A percentile compares a stretch with the other conserved stretches of the same genome.
phyloP scores from a whole-genome alignment of 2,329 filamentous ascomycete genomes.

The Setomelanomma holmii region DNA sequence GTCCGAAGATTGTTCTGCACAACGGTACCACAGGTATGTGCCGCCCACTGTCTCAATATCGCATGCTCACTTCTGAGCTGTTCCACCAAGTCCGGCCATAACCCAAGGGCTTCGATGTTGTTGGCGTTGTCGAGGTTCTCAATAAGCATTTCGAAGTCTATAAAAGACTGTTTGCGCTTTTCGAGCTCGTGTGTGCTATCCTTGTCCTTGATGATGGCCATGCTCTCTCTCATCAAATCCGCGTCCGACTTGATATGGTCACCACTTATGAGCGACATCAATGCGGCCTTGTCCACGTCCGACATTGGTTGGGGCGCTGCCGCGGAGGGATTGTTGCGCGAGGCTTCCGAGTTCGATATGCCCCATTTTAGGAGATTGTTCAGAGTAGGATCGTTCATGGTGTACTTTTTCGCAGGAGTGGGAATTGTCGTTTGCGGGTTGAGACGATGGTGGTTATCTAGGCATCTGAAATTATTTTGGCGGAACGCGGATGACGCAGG shows the following conservation, averaged over 20 bases:
- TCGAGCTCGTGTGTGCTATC: neutral
- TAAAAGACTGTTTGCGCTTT: constrained; percentile 23
- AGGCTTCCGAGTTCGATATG: constrained; percentile 66
- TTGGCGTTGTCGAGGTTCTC: constrained; percentile 86
- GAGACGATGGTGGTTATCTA: constrained; percentile 9
- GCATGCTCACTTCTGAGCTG: constrained; percentile 72
- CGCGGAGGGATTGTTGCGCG: constrained; percentile 41
- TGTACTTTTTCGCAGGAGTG: constrained; percentile 4
- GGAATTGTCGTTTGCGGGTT: constrained; percentile 5
- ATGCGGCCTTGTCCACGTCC: constrained; percentile 11
- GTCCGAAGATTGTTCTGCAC: constrained; percentile 93
- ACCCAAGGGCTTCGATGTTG: constrained; percentile 77
- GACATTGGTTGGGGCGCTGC: constrained; percentile 63
- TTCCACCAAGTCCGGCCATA: constrained; percentile 82
- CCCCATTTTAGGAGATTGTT: constrained; percentile 84
- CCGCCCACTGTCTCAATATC: constrained; percentile 82
- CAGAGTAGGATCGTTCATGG: constrained; percentile 67
- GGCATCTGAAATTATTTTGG: constrained; percentile 29
- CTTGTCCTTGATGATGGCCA: constrained; percentile 73
- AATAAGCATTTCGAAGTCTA: constrained; percentile 38
- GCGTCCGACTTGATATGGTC: constrained; percentile 68
- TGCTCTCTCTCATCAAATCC: constrained; percentile 86
- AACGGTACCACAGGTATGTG: constrained; percentile 93
- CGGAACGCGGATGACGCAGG: constrained; percentile 28
- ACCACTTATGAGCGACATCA: constrained; percentile 15